These are phyloP conservation scores for Suillus alpinus DNA, from an alignment of 768 basidiomycete genomes.

Conservation along the genomic window DNA sequence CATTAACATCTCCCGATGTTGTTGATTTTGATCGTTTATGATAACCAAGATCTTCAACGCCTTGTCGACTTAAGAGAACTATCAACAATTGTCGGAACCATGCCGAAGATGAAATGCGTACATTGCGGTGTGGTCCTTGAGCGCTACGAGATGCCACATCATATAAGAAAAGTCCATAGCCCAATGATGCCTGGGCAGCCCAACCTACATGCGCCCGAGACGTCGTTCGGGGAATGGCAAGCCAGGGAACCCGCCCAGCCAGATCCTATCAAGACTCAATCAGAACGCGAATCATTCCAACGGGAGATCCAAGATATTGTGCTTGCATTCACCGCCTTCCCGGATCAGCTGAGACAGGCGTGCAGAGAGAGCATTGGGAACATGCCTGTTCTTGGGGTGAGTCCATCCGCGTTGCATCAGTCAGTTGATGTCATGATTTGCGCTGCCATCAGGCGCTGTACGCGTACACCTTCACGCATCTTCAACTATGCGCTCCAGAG, in stretches of 20 bases:
- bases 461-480: constrained; percentile 28
- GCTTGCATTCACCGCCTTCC: constrained; percentile 13
- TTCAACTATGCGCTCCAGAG: constrained; percentile 15
- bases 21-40: neutral
- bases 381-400: constrained; percentile 24
- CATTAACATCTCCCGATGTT: neutral
- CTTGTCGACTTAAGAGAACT: neutral
- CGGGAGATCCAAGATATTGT: constrained; percentile 17
- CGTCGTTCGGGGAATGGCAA: neutral
- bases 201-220: neutral
- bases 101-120: neutral
- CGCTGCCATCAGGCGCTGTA: constrained; percentile 19
- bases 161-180: neutral
- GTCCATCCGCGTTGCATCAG: neutral
- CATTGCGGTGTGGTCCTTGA: neutral
- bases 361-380: constrained; percentile 16
- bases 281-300: constrained; percentile 14
- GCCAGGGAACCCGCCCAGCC: neutral
- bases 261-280: neutral
- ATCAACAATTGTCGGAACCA: neutral
- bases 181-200: neutral
- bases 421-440: constrained; percentile 8
- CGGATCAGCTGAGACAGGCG: constrained; percentile 1
- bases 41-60: neutral
- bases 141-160: neutral